These are phyloP conservation scores for Sordariomycetes sp. DNA, from an alignment of 2,329 filamentous ascomycete genomes.

Conservation along the genomic window DNA sequence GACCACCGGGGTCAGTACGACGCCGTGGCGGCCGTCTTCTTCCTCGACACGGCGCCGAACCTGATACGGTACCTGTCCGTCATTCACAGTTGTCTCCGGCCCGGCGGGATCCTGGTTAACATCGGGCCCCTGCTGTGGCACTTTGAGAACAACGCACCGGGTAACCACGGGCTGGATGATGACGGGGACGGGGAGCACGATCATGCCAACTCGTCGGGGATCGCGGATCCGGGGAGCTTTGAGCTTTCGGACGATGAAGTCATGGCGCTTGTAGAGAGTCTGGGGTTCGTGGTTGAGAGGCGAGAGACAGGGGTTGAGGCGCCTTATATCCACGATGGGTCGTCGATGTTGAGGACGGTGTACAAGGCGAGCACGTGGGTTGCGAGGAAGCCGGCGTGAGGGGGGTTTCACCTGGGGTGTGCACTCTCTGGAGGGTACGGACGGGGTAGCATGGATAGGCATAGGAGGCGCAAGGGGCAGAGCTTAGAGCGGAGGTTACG, in stretches of 20 bases:
- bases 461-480: neutral
- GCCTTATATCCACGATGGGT: constrained; percentile 76
- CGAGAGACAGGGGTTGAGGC: constrained; percentile 47
- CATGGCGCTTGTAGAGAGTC: constrained; percentile 52
- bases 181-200: constrained; percentile 37
- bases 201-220: constrained; percentile 43
- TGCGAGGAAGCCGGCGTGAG: constrained; percentile 49
- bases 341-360: constrained; percentile 74
- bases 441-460: neutral
- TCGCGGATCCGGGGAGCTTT: constrained; percentile 79
- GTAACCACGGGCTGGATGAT: constrained; percentile 37
- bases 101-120: constrained; percentile 76
- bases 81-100: constrained; percentile 62
- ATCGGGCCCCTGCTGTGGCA: constrained; percentile 91
- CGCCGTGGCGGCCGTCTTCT: constrained; percentile 82
- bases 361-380: constrained; percentile 80
- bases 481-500: neutral
- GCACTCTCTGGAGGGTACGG: neutral
- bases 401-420: neutral
- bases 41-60: constrained; percentile 94
- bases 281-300: constrained; percentile 66
- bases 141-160: constrained; percentile 63
- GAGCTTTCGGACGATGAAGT: constrained; percentile 89
- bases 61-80: constrained; percentile 80
- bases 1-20: constrained; percentile 54